Percentiles rank a stretch among this genome's conserved stretches.
Conservation (phyloP, 345 rosid genomes). For the Mangifera indica region DNA sequence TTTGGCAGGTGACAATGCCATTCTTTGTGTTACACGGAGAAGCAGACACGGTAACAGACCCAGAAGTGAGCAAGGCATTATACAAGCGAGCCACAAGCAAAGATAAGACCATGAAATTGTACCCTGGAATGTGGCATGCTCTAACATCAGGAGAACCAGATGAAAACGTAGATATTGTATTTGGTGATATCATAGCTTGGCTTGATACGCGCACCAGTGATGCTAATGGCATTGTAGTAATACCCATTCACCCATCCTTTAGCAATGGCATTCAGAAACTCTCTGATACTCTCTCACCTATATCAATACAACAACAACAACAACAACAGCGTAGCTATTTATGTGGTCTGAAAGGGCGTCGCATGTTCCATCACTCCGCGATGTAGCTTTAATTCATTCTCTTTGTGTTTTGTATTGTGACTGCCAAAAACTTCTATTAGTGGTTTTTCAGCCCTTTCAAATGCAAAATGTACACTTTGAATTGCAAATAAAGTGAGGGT, state of each 20-base stretch:
- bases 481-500: neutral
- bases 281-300: neutral
- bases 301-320: neutral
- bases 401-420: neutral
- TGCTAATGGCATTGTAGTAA: slow-evolving; percentile 19
- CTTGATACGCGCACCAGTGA: slow-evolving; percentile 49
- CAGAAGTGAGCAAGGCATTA: slow-evolving; percentile 91
- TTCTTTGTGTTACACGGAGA: slow-evolving; percentile 94
- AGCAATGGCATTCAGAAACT: slow-evolving; percentile 18
- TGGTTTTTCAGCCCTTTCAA: too few relatives aligned
- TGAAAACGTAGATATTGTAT: slow-evolving; percentile 63
- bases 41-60: slow-evolving; percentile 88
- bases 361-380: slow-evolving; percentile 55
- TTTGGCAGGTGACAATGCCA: slow-evolving; percentile 65
- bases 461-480: neutral
- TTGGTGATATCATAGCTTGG: slow-evolving; percentile 74
- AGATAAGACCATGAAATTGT: slow-evolving; percentile 82
- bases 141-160: slow-evolving; percentile 87
- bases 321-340: slow-evolving; percentile 31
- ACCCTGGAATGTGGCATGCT: slow-evolving; percentile 96
- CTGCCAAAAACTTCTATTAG: too few relatives aligned
- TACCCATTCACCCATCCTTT: slow-evolving; percentile 26
- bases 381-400: slow-evolving; percentile 32
- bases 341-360: slow-evolving; percentile 61
- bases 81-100: slow-evolving; percentile 61